Base-by-base conservation (phyloP, 495 filamentous ascomycete species). In the Copromyces sp. region DNA sequence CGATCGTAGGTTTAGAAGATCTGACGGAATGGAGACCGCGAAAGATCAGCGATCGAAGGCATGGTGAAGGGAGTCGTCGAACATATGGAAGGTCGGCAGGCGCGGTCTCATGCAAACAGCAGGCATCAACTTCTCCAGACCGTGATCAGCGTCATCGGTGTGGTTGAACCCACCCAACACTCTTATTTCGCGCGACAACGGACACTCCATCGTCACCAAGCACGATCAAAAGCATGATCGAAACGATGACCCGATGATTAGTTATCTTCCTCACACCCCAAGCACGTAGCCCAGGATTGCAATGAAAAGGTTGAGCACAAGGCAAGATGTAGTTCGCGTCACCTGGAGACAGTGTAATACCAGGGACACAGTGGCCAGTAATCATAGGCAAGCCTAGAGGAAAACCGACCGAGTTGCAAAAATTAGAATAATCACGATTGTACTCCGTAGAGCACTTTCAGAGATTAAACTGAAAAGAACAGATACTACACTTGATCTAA, bases 401-500 rank as follows among this genome's bases (percentile, higher is more conserved):
- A 82, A 77, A 82, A 79, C 73, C 80, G 75, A 75, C 81, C 90
- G 72, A 71, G 75, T 69, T 82, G 75, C 86, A 84, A 92, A 93
- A 92, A 93, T 92, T 85, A 87, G 89, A 87, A 88, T 92, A 93
- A 93, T 91, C 88, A 89, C 85, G 86, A 86, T 87, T 90, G 86
- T 86, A 84, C 85, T 84, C 87, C 84, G 82, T 90, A 87, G 88
- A 78, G 76, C 77, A 80, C 80, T 87, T 86, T 86, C 86, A 88
- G 86, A 84, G 83, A 86, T 92, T 92, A 93, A 93, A 93, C 91
- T 94, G 91, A 93, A 92, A 93, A 95, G 92, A 95, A 94, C 92
- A 95, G 93, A 94, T 94, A 94, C 92, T 94, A 95, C 91, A 95
- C 92, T 93, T 94, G 91, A 95, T 94, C 92, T 94, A 90, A 91